phyloP scores from a whole-genome alignment of 805 yeast species.

The Zygoascus biomembranicola region DNA sequence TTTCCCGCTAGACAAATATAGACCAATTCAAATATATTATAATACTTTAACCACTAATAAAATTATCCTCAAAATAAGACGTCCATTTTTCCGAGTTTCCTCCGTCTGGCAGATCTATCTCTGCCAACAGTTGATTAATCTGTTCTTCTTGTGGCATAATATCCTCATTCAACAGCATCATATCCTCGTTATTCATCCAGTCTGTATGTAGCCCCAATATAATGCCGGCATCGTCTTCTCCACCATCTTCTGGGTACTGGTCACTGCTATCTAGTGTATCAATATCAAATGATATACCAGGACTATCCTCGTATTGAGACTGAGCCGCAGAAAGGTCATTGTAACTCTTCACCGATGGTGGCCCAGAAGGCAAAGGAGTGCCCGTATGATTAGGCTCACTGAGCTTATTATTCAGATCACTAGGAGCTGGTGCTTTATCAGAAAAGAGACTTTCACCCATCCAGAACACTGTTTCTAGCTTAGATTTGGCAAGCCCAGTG shows the following conservation, averaged over 20 bases:
- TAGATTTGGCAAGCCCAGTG: constrained; percentile 27
- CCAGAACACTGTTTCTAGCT: constrained; percentile 28
- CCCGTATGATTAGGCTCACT: neutral
- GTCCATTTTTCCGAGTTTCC: neutral
- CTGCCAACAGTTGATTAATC: constrained; percentile 10
- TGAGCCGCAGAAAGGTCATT: neutral
- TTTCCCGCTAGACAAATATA: too few species aligned
- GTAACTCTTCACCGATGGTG: too few species aligned
- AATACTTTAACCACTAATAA: neutral
- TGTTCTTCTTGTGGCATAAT: constrained; percentile 19
- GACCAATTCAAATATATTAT: neutral
- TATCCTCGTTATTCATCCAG: constrained; percentile 7
- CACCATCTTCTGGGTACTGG: neutral
- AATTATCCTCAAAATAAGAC: neutral
- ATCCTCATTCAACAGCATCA: constrained; percentile 16
- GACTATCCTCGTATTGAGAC: neutral
- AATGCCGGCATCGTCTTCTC: neutral
- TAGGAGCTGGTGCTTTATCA: neutral
- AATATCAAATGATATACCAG: neutral
- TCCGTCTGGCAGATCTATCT: constrained; percentile 2
- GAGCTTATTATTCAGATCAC: neutral
- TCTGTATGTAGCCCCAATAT: neutral
- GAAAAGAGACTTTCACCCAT: constrained; percentile 17
- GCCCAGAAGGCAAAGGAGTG: neutral
- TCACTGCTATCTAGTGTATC: neutral